Evolutionary conservation across 805 yeast species (phyloP).

Genomic region (Candida ortonii): DNA sequence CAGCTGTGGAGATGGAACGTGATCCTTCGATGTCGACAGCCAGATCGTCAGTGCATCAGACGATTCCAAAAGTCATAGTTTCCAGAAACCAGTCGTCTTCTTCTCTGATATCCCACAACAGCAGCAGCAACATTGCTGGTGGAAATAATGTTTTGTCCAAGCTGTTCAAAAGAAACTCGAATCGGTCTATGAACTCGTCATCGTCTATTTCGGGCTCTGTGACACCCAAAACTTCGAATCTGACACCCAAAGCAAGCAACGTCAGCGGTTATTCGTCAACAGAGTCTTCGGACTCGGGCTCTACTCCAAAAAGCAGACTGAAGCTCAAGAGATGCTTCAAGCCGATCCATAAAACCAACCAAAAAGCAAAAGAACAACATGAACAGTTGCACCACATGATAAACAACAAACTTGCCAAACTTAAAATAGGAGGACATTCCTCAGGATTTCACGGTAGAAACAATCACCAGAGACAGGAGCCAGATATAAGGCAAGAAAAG

Average conservation of each 20-base stretch:
- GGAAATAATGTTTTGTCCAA: slow-evolving; percentile 16
- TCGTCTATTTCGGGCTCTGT: slow-evolving; percentile 4
- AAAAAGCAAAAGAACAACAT: slow-evolving; percentile 16
- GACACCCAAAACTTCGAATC: slow-evolving; percentile 16
- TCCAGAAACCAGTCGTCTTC: slow-evolving; percentile 16
- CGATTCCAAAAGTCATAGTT: slow-evolving; percentile 3
- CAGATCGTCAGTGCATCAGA: too few species aligned
- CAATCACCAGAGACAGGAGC: slow-evolving; percentile 4
- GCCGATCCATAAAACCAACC: slow-evolving; percentile 13
- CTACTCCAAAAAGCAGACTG: slow-evolving; percentile 14
- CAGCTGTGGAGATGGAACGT: too few species aligned
- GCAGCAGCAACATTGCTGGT: slow-evolving; percentile 7
- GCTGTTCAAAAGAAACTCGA: slow-evolving; percentile 15
- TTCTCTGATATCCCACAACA: slow-evolving; percentile 14
- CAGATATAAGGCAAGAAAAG: background rate
- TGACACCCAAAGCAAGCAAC: slow-evolving; percentile 17
- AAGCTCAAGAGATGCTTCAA: slow-evolving; percentile 47
- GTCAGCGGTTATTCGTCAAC: slow-evolving; percentile 16
- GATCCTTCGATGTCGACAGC: too few species aligned
- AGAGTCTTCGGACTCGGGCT: slow-evolving; percentile 17
- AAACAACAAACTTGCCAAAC: slow-evolving; percentile 17
- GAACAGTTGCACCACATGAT: slow-evolving; percentile 21
- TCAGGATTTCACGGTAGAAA: slow-evolving; percentile 1
- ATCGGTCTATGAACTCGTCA: slow-evolving; percentile 8
- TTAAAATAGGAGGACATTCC: slow-evolving; percentile 13